Conservation (phyloP, 108 stramenopile species). For the Skeletonema costatum region DNA sequence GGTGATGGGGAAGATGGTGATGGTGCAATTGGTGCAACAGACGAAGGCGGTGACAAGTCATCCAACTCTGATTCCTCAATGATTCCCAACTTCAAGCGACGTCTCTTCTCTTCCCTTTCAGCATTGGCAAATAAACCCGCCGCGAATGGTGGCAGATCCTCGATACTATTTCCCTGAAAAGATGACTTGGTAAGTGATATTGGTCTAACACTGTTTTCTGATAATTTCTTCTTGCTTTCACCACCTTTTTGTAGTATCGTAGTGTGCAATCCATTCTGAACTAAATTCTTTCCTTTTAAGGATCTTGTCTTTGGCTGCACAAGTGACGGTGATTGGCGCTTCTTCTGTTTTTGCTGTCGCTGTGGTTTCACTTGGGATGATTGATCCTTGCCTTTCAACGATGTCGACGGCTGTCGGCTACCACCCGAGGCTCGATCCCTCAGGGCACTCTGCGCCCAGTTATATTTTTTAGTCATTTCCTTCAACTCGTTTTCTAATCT, state of each 20-base stretch:
- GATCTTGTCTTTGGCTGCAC: neutral
- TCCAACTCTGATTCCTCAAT: conserved; percentile 12
- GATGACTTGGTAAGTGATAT: neutral
- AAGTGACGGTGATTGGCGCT: neutral
- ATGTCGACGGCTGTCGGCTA: neutral
- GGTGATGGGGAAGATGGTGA: neutral
- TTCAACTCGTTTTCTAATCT: conserved; percentile 16
- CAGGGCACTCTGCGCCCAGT: conserved; percentile 12
- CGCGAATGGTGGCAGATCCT: conserved; percentile 32
- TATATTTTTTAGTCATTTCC: conserved; percentile 22
- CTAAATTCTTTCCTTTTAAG: neutral
- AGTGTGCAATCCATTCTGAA: neutral
- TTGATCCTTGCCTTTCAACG: neutral
- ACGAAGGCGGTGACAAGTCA: neutral
- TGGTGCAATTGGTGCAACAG: neutral
- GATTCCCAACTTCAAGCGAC: conserved; percentile 2
- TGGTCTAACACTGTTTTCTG: neutral
- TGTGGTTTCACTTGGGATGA: neutral
- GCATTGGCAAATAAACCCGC: conserved; percentile 39
- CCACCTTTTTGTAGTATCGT: neutral
- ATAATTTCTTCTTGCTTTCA: neutral
- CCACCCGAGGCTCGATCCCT: neutral
- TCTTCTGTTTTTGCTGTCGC: neutral
- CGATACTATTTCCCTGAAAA: conserved; percentile 21
- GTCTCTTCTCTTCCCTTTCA: conserved; percentile 27